Evolutionary conservation across 2,329 filamentous ascomycete genomes (phyloP).

Genomic region (Cryphonectria nitschkei): DNA sequence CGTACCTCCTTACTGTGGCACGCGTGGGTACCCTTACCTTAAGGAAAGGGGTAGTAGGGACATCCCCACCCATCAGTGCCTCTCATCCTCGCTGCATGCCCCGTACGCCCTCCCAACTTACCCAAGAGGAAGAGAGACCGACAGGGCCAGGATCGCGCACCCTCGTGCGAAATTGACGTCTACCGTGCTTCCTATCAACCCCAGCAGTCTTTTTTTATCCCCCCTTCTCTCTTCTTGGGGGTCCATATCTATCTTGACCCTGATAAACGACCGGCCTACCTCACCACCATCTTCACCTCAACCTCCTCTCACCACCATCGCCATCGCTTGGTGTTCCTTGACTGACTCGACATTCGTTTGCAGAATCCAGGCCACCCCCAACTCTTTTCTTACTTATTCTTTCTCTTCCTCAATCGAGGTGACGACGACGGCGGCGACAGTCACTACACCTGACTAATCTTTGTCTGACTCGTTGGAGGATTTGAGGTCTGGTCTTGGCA

Average conservation of each 20-base stretch:
- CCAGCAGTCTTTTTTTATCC: slow-evolving; percentile 16
- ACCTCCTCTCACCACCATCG: neutral
- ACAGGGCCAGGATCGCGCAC: slow-evolving; percentile 11
- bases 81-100: neutral
- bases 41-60: slow-evolving; percentile 9
- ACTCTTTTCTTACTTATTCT: neutral
- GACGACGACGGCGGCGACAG: slow-evolving; percentile 3
- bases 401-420: neutral
- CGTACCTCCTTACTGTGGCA: neutral
- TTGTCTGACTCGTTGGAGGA: slow-evolving; percentile 12
- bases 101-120: neutral
- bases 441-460: slow-evolving; percentile 1
- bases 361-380: neutral
- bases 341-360: slow-evolving; percentile 18
- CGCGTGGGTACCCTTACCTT: slow-evolving; percentile 11
- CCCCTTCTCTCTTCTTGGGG: neutral
- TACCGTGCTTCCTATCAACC: neutral
- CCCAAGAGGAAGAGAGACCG: slow-evolving; percentile 3
- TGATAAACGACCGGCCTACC: neutral
- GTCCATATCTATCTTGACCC: neutral
- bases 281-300: slow-evolving; percentile 2
- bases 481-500: neutral
- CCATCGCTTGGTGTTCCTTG: slow-evolving; percentile 7
- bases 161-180: slow-evolving; percentile 21
- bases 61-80: neutral